Conservation (phyloP, 495 filamentous ascomycete genomes). For the Paragyromitra xinjiangensis region DNA sequence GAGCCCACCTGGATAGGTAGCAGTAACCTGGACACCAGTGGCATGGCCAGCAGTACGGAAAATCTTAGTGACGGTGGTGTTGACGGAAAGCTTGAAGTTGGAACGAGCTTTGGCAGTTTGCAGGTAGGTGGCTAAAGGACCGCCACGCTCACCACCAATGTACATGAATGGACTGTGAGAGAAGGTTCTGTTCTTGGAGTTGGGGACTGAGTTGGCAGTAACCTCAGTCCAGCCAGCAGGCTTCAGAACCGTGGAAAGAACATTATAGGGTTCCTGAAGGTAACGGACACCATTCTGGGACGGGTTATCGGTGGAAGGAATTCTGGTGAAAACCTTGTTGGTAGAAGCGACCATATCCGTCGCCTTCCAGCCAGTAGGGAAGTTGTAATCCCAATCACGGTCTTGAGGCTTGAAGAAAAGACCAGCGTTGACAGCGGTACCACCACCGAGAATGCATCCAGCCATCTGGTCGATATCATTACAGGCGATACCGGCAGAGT, state of each 20-base stretch:
- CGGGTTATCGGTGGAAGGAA: slow-evolving; percentile 74
- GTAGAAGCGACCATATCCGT: slow-evolving; percentile 68
- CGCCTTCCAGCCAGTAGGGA: slow-evolving; percentile 76
- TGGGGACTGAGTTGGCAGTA: slow-evolving; percentile 68
- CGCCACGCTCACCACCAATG: slow-evolving; percentile 71
- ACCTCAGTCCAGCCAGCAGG: slow-evolving; percentile 70
- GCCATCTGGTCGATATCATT: slow-evolving; percentile 76
- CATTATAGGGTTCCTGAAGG: slow-evolving; percentile 71
- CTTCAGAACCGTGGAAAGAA: slow-evolving; percentile 65
- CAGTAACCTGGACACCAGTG: slow-evolving; percentile 74
- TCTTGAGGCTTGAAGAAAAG: slow-evolving; percentile 66
- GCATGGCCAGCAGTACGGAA: slow-evolving; percentile 69
- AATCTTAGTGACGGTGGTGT: slow-evolving; percentile 72
- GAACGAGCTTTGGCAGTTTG: slow-evolving; percentile 66
- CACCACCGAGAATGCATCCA: slow-evolving; percentile 79
- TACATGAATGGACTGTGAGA: slow-evolving; percentile 76
- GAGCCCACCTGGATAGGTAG: slow-evolving; percentile 65
- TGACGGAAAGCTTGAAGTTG: slow-evolving; percentile 75
- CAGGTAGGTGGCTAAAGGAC: slow-evolving; percentile 78
- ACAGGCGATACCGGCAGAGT: slow-evolving; percentile 71
- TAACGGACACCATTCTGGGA: slow-evolving; percentile 75
- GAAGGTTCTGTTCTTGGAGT: slow-evolving; percentile 73
- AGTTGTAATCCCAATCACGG: slow-evolving; percentile 76
- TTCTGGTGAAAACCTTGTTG: slow-evolving; percentile 70
- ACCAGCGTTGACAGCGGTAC: slow-evolving; percentile 76